These are phyloP conservation scores for Tremellales sp. DNA, from an alignment of 1,284 basidiomycete species.

Conservation along the genomic window DNA sequence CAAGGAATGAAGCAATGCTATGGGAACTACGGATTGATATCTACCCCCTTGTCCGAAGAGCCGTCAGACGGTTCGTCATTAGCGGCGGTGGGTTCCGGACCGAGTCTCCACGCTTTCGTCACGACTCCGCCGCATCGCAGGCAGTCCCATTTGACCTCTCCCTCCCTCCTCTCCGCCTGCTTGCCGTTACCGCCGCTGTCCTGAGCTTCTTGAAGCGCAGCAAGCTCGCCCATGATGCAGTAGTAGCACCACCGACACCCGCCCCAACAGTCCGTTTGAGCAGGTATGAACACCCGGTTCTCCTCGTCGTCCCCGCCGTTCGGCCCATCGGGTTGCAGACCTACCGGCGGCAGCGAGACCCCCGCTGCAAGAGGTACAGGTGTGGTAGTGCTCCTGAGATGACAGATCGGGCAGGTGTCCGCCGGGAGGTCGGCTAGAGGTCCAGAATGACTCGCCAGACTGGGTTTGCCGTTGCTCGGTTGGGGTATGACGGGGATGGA, in stretches of 20 bases:
- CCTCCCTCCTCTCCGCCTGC: conserved; percentile 6
- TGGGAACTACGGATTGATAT: too few relatives aligned
- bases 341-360: conserved; percentile 17
- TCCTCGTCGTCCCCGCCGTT: conserved; percentile 19
- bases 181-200: conserved; percentile 4
- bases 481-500: conserved; percentile 16
- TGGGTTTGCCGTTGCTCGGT: conserved; percentile 1
- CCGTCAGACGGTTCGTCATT: background rate
- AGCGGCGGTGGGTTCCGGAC: conserved; percentile 2
- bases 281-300: conserved; percentile 41
- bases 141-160: conserved; percentile 62
- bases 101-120: conserved; percentile 31
- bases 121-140: conserved; percentile 60
- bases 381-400: conserved; percentile 24
- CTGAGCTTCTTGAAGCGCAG: conserved; percentile 5
- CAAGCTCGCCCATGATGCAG: conserved; percentile 73
- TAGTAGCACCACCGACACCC: conserved; percentile 83
- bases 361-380: conserved; percentile 27
- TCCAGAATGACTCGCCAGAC: conserved; percentile 29
- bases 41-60: background rate
- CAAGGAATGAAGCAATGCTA: background rate
- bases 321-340: conserved; percentile 20
- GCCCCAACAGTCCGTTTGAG: conserved; percentile 51
- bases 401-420: conserved; percentile 50
- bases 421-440: conserved; percentile 39